Evolutionary conservation across 495 filamentous ascomycete species (phyloP), one percentile per base, ranked within the genome.

Genomic region (Neurospora sp.): DNA sequence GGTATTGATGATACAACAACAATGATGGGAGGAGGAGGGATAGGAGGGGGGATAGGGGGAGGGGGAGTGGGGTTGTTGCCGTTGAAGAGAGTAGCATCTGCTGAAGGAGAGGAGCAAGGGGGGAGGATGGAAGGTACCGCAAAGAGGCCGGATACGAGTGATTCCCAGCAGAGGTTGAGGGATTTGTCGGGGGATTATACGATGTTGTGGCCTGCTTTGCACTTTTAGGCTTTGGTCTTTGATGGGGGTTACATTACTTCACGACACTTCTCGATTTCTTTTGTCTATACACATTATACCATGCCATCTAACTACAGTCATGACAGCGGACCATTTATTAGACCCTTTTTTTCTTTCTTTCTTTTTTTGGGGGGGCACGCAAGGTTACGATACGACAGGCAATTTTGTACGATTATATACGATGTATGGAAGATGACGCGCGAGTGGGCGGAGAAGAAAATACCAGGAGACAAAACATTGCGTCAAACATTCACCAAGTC

Each of bases 151-250:
- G 70, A 39, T n/a, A 78, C 74, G 39, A 74, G 71, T 69, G 78
- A 77, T 3, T 73, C 76, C 8, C 73, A 77, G 12, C 70, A 76
- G 14, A 74, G 77, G 31, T 62, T 76, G 16, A 76, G 77, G 18
- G 72, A 62, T 6, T 72, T 74, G n/a, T 69, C 75, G 23, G 76
- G 73, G 39, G 79, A 81, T 54, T 79, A 82, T 69, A 75, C 79
- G n/a, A 80, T 81, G 76, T 71, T 81, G 16, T 82, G 80, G 80
- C 80, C 80, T 3, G 79, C 77, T 23, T 71, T 82, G 71, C 79
- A 82, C 72, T 80, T 79, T 54, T 80, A 69, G 20, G 10, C 5
- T 2, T 54, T 12, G 20, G 4, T 3, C 6, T 20, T 12, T 20
- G n/a, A 48, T 16, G 18, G 9, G 9, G n/a, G 35, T 48, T 11